phyloP scores from a whole-genome alignment of 139 green algal genomes.

The Chlorella sp. region DNA sequence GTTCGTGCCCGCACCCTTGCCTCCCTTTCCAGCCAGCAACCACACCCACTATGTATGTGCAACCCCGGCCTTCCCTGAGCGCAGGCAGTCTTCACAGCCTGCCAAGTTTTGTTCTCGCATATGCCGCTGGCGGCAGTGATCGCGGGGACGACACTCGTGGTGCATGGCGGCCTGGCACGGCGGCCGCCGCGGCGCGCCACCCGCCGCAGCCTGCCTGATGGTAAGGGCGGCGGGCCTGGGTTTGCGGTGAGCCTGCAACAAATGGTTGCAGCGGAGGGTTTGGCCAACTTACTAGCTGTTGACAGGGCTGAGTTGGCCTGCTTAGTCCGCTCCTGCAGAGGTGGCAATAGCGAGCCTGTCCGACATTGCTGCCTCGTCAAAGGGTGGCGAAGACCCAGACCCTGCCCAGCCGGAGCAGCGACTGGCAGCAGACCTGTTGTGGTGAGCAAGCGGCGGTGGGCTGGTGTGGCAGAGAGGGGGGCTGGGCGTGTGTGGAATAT shows the following conservation, averaged over 20 bases:
- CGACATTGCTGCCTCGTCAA: constrained; percentile 73
- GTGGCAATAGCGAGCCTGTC: constrained; percentile 66
- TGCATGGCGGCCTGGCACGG: constrained; percentile 83
- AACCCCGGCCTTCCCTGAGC: too few relatives aligned
- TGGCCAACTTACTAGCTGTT: too few relatives aligned
- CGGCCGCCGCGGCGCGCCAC: not conserved
- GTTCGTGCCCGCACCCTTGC: too few relatives aligned
- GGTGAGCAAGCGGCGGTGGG: too few relatives aligned
- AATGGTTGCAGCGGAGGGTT: too few relatives aligned
- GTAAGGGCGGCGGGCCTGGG: not conserved
- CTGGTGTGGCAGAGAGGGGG: too few relatives aligned
- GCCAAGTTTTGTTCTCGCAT: constrained; percentile 73
- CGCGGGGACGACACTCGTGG: constrained; percentile 71
- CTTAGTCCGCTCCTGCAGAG: not conserved
- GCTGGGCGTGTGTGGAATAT: too few relatives aligned
- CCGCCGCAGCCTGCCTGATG: not conserved
- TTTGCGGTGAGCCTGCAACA: too few relatives aligned
- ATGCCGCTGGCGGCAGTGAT: constrained; percentile 87
- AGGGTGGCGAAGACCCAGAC: constrained; percentile 84
- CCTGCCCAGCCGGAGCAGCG: constrained; percentile 48
- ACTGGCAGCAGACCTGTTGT: constrained; percentile 72
- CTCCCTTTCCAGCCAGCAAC: too few relatives aligned
- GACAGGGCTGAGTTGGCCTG: too few relatives aligned
- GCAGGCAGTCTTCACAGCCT: constrained; percentile 56
- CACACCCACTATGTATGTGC: too few relatives aligned